phyloP scores from a whole-genome alignment of 768 basidiomycete genomes.

The Suillus lakei region DNA sequence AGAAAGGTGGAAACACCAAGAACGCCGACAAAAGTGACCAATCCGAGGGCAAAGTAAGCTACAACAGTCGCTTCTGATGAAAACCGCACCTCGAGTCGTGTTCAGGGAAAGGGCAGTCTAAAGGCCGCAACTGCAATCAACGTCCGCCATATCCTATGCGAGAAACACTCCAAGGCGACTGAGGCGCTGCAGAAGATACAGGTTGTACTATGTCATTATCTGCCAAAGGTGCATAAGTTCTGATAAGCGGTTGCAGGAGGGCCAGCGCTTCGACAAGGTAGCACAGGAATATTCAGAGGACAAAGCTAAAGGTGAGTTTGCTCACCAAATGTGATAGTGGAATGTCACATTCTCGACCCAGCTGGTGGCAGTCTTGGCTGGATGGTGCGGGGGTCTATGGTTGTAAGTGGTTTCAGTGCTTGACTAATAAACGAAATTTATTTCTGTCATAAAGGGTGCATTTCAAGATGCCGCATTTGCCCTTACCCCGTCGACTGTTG shows the following conservation, averaged over 20 bases:
- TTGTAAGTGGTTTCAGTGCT: conserved; percentile 43
- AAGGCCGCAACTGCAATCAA: conserved; percentile 84
- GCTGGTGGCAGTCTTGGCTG: conserved; percentile 88
- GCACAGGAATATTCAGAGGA: conserved; percentile 92
- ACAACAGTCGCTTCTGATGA: conserved; percentile 2
- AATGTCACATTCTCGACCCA: conserved; percentile 30
- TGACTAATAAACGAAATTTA: conserved; percentile 12
- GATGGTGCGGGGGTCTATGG: conserved; percentile 89
- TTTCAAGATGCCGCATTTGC: conserved; percentile 92
- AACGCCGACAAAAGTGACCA: conserved; percentile 21
- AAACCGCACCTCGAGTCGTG: conserved; percentile 2
- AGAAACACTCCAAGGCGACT: conserved; percentile 80
- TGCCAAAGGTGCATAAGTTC: neutral
- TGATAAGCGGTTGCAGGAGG: conserved; percentile 51
- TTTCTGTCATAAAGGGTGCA: conserved; percentile 46
- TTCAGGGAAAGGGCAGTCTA: conserved; percentile 59
- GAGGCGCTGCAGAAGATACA: conserved; percentile 83
- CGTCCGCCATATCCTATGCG: conserved; percentile 87
- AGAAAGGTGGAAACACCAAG: conserved; percentile 18
- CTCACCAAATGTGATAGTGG: neutral
- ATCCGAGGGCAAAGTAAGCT: conserved; percentile 21
- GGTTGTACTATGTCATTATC: conserved; percentile 40
- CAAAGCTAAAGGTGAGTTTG: conserved; percentile 75
- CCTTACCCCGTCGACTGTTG: conserved; percentile 76
- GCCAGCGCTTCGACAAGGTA: conserved; percentile 85